Evolutionary conservation across 371 early-diverging fungal genomes (phyloP).

Genomic region (Lichtheimia hyalospora): DNA sequence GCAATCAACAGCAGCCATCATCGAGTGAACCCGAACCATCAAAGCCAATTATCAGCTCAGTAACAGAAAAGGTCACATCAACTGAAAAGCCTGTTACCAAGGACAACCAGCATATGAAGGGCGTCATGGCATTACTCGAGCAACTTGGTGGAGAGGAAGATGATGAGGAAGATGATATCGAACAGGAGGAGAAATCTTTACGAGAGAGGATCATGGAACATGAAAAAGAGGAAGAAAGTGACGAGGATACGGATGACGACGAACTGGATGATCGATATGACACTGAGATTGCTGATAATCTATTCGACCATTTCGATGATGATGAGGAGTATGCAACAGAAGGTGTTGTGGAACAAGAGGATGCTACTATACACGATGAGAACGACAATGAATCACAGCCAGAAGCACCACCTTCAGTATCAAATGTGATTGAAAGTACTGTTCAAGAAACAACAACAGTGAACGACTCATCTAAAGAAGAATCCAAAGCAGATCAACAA

Average conservation of each 20-base stretch:
- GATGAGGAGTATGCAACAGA: conserved; percentile 56
- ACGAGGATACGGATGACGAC: conserved; percentile 52
- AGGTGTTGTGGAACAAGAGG: conserved; percentile 55
- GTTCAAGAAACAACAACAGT: too few species aligned
- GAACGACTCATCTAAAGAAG: conserved; percentile 4
- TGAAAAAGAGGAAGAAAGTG: conserved; percentile 40
- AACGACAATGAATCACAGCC: conserved; percentile 13
- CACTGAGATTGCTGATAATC: conserved; percentile 35
- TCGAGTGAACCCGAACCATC: not conserved
- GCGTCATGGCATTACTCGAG: conserved; percentile 50
- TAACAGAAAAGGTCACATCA: too few species aligned
- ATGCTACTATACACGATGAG: conserved; percentile 57
- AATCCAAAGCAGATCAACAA: not conserved
- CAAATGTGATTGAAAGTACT: too few species aligned
- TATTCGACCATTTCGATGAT: conserved; percentile 55
- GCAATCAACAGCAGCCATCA: not conserved
- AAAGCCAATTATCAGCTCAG: not conserved
- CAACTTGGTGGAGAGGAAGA: conserved; percentile 63
- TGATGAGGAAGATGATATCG: conserved; percentile 29
- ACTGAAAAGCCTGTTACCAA: not conserved
- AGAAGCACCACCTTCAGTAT: not conserved
- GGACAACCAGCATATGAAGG: conserved; percentile 13
- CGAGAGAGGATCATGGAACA: conserved; percentile 11
- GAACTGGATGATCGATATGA: conserved; percentile 54
- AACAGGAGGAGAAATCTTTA: conserved; percentile 25